Evolutionary conservation across 306 rosid genomes (phyloP), one percentile per base, ranked within the genome.

Genomic region (Ormosia emarginata): DNA sequence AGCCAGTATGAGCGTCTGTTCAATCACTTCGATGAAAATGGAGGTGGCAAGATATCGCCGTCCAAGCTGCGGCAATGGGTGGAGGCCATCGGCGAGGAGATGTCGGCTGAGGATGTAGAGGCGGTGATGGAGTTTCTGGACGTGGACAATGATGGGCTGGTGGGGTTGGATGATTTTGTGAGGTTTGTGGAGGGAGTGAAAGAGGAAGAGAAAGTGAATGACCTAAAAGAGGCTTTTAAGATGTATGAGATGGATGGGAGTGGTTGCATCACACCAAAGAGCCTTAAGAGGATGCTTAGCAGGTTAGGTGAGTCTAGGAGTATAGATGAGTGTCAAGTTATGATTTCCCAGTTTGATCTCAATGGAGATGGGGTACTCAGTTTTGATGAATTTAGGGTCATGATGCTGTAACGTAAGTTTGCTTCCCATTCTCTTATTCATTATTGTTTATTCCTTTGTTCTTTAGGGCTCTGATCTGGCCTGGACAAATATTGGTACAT

Each of bases 331-430:
- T 94, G 97, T 79, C 37, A 71, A 67, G 5, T 71, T 53, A 94
- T 94, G 96, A 92, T 92, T 8, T 70, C 92, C 17, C 71, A 67
- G 3, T 92, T 90, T 84, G 98, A 94, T 91, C 91, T 94, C 39
- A 71, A 94, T 24, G 91, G 97, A 10, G 97, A 94, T 83, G 98
- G 98, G 4, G 90, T 92, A 10, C 90, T 94, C 29, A 87, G 78
- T 62, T 94, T 94, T 75, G 90, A 94, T 81, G 98, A 94, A 73
- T 94, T 94, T 80, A 90, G 72, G 89, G 82, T 79, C 52, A 94
- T 94, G 98, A 92, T 94, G 97, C 49, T 79, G 17, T 90, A 83
- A 86, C n/a, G n/a, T n/a, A n/a, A n/a, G n/a, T n/a, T n/a, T 11
- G 2, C 53, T 11, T 9, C 39, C 8, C 43, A 39, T 77, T 77